Conservation (phyloP, 306 rosid species). For the Hippophae gyantsensis region DNA sequence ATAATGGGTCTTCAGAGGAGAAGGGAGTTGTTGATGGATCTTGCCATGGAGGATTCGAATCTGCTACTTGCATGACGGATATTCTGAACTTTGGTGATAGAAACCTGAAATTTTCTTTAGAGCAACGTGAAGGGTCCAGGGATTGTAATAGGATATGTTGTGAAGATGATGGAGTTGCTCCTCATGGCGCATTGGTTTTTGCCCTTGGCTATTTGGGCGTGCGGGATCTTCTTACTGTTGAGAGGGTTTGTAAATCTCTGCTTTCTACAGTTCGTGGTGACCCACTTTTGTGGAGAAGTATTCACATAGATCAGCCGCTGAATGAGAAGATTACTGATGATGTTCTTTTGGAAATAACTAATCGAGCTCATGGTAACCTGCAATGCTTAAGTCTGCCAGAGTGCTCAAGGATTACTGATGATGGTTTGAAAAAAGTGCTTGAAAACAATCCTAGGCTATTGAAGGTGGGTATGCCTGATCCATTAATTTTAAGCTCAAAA, state of each 20-base stretch:
- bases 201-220: conserved; percentile 51
- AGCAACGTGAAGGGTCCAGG: conserved; percentile 14
- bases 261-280: conserved; percentile 44
- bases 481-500: conserved; percentile 2
- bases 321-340: conserved; percentile 85
- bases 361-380: conserved; percentile 64
- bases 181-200: conserved; percentile 43
- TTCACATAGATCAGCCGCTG: conserved; percentile 64
- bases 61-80: conserved; percentile 23
- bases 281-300: conserved; percentile 66
- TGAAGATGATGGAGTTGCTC: conserved; percentile 33
- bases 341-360: conserved; percentile 50
- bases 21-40: conserved; percentile 28
- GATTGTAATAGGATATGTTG: conserved; percentile 16
- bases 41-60: conserved; percentile 22
- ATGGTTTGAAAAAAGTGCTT: conserved; percentile 69
- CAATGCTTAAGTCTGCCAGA: conserved; percentile 71
- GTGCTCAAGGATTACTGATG: conserved; percentile 79
- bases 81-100: conserved; percentile 12
- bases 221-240: conserved; percentile 61
- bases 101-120: conserved; percentile 16
- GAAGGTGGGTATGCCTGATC: conserved; percentile 43
- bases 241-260: conserved; percentile 56
- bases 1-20: conserved; percentile 23
- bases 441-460: conserved; percentile 58